Evolutionary conservation across 208 protist species (phyloP).

Genomic region (Trypanosoma congolense): DNA sequence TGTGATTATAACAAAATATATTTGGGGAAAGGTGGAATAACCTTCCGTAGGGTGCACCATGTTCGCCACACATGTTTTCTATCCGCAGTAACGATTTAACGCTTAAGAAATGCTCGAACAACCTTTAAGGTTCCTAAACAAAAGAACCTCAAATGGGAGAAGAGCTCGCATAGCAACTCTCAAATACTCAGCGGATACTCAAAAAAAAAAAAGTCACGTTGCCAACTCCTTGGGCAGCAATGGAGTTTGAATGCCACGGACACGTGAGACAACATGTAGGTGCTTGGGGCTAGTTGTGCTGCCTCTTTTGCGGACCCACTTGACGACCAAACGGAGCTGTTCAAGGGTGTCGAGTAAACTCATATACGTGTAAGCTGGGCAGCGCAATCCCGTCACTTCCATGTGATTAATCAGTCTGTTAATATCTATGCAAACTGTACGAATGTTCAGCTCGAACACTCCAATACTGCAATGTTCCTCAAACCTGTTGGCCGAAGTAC

Average conservation of each 20-base stretch:
- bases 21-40: too few species aligned
- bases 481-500: conserved; percentile 10
- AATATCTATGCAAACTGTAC: conserved; percentile 21
- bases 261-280: neutral
- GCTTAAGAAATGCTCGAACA: too few species aligned
- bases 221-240: conserved; percentile 15
- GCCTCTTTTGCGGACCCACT: neutral
- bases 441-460: conserved; percentile 13
- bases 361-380: conserved; percentile 14
- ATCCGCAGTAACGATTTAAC: too few species aligned
- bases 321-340: conserved; percentile 15
- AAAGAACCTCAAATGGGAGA: neutral
- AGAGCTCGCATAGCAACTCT: neutral
- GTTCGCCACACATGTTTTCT: too few species aligned
- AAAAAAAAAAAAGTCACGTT: too few species aligned
- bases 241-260: conserved; percentile 21
- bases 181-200: neutral
- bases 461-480: conserved; percentile 11
- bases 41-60: too few species aligned
- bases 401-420: conserved; percentile 25
- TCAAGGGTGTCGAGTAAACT: conserved; percentile 14
- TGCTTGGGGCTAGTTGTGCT: neutral
- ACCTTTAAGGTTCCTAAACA: neutral
- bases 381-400: conserved; percentile 9
- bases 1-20: too few species aligned